Base-by-base conservation (phyloP, 805 yeast species). In the Cyberlindnera petersonii region DNA sequence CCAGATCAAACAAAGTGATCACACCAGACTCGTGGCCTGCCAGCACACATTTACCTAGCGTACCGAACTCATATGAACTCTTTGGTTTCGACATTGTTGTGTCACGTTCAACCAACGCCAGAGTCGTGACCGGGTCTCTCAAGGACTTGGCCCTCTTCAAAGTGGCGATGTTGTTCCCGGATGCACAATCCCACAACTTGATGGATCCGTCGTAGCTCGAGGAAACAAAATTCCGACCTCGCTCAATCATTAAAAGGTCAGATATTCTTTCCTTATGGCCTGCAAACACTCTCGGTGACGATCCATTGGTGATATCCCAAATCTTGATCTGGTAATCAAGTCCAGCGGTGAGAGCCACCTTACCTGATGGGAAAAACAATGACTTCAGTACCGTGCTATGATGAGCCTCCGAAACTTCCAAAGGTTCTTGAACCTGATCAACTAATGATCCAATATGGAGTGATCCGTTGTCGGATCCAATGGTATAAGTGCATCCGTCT, bases 121-220 rank as follows among this genome's bases (percentile, higher is more conserved):
- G 35, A 2, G 53, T 45, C 9, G 64, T 60, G 1, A 68, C 56
- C 0, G 65, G 66, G 48, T 71, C 75, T 4, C 43, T 39, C 2
- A 59, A 31, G 15, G 62, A 59, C 24, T 59, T 63, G 9, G 50
- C 54, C 26, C 74, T 63, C 7, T 50, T 44, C 36, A 75, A 66
- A 26, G 64, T 58, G 49, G 69, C 60, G 5, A 82, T 53, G 8
- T 60, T 50, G 15, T 51, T 37, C 1, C 81, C 86, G 1, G 71
- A 52, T 0, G 84, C 80, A 55, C 86, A 75, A 49, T 83, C 91
- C 89, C 88, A 84, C 26, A 86, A 52, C 30, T 62, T 66, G 1
- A 81, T 64, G 0, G 73, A 52, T 1, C 86, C 86, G 55, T 77
- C 85, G 5, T 46, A 36, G 6, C 77, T 69, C 9, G 78, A 63